A percentile compares a stretch with the other conserved stretches of the same genome.
Evolutionary conservation across 352 stramenopile genomes (phyloP).

Genomic region (Phytophthora brassicae): DNA sequence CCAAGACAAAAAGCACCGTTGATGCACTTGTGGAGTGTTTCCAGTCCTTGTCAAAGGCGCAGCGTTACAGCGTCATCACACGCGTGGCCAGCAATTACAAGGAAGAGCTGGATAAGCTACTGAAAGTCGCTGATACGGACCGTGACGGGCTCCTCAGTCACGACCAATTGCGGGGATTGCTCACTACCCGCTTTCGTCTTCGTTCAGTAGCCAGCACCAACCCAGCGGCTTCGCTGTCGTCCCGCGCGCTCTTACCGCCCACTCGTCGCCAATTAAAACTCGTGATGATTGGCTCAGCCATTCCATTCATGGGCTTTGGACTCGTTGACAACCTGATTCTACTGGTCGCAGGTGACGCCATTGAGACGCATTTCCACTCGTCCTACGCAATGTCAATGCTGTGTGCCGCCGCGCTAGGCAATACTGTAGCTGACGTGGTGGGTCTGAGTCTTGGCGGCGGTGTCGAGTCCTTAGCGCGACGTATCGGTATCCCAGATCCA

Average conservation of each 20-base stretch:
- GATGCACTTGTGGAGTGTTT: conserved; percentile 57
- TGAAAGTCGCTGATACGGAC: conserved; percentile 71
- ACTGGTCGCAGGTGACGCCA: conserved; percentile 91
- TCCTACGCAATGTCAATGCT: conserved; percentile 95
- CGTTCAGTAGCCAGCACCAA: conserved; percentile 47
- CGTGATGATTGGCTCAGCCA: conserved; percentile 76
- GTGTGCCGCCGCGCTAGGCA: conserved; percentile 93
- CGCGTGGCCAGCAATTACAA: conserved; percentile 54
- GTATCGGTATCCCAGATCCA: conserved; percentile 66
- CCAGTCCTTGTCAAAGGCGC: conserved; percentile 57
- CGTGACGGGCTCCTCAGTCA: conserved; percentile 63
- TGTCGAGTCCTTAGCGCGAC: conserved; percentile 83
- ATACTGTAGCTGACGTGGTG: conserved; percentile 93
- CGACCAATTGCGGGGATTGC: conserved; percentile 66
- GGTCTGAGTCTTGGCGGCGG: conserved; percentile 92
- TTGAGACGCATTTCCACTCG: conserved; percentile 94
- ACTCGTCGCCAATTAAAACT: conserved; percentile 70
- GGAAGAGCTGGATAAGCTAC: conserved; percentile 68
- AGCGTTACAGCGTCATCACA: conserved; percentile 53
- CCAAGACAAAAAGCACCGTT: conserved; percentile 35
- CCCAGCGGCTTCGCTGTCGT: conserved; percentile 32
- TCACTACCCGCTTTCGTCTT: conserved; percentile 69
- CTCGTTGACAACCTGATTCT: conserved; percentile 89
- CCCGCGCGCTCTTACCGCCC: conserved; percentile 35
- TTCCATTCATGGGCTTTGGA: conserved; percentile 85